These are phyloP conservation scores for Mycena leptocephala DNA, from an alignment of 768 basidiomycete species.

Conservation along the genomic window DNA sequence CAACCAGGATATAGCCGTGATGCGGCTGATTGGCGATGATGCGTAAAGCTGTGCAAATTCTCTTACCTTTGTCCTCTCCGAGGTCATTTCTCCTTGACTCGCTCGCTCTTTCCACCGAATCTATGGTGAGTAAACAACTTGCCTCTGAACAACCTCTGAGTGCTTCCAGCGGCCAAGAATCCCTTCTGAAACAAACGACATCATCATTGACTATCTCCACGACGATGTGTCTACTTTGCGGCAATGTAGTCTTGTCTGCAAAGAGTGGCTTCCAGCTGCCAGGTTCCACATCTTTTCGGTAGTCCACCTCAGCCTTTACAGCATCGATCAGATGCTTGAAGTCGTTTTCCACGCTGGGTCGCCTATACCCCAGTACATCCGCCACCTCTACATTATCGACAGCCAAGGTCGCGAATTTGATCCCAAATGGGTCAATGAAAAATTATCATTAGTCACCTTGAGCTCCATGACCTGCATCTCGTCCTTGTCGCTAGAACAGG, in stretches of 20 bases:
- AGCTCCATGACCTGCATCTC: constrained; percentile 5
- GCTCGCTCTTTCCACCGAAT: neutral
- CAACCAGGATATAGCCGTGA: too few species aligned
- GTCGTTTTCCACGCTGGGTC: constrained; percentile 12
- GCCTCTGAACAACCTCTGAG: neutral
- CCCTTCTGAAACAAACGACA: constrained; percentile 23
- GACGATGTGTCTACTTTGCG: constrained; percentile 20
- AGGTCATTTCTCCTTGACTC: too few species aligned
- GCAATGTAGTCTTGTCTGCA: constrained; percentile 32
- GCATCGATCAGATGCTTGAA: constrained; percentile 18
- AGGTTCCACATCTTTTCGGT: constrained; percentile 33
- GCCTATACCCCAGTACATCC: constrained; percentile 16
- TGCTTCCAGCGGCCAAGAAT: neutral
- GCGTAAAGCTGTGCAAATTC: neutral
- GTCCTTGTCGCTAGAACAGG: constrained; percentile 16
- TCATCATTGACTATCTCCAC: constrained; percentile 37
- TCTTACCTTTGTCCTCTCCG: neutral
- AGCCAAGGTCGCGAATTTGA: constrained; percentile 14
- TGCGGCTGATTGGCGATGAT: neutral
- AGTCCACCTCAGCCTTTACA: constrained; percentile 22
- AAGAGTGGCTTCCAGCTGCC: constrained; percentile 28
- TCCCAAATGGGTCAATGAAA: constrained; percentile 17
- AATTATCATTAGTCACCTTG: neutral
- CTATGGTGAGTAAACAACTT: constrained; percentile 6
- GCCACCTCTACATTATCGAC: constrained; percentile 20